Base-by-base conservation (phyloP, 1,284 basidiomycete genomes). In the Polyporus tsugae region DNA sequence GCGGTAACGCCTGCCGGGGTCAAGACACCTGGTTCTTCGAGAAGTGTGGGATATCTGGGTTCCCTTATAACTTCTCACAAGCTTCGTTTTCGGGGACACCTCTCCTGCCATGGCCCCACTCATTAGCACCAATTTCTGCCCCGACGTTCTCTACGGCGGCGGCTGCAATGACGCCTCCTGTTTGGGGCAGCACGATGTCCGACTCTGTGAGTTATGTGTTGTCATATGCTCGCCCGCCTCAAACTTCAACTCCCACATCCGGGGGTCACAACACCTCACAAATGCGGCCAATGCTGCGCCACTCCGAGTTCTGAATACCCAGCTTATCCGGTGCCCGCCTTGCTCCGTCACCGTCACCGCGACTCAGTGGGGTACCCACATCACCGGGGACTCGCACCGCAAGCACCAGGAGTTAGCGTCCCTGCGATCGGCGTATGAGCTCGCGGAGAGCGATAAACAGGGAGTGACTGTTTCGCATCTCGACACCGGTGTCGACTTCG, bases 401-500 rank as follows among this genome's bases (percentile, higher is more conserved):
- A 60, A 49, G 62, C 67, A 65, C 10, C 38, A 62, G 52, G 13
- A 71, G 58, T 58, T 53, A 19, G 58, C 66, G 29, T 0, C 75
- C 66, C 55, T 69, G 63, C 22, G 70, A 33, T 73, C 76, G 0
- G 73, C 73, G 2, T 70, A 76, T 35, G 78, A 78, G 74, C 78
- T 66, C 44, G 75, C 76, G 1, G 70, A 75, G 39, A 74, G 70
- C 44, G 72, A 79, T 62, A 77, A 76, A 53, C 75, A 78, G 46
- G 78, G 78, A 0, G 65, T 78, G 11, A 57, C 44, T 19, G 71
- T 79, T 0, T 77, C 77, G 3, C 70, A 72, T 42, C 59, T 55
- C 4, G 67, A 71, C 13, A 60, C 62, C 17, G 76, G 76, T 19
- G 69, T 82, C 17, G 80, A 84, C 70, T 80, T 83, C 57, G 80